Percentiles rank a stretch among this genome's conserved stretches.
These are phyloP conservation scores for Sclerotinia trifoliorum DNA, from an alignment of 2,329 filamentous ascomycete species.

Conservation along the genomic window DNA sequence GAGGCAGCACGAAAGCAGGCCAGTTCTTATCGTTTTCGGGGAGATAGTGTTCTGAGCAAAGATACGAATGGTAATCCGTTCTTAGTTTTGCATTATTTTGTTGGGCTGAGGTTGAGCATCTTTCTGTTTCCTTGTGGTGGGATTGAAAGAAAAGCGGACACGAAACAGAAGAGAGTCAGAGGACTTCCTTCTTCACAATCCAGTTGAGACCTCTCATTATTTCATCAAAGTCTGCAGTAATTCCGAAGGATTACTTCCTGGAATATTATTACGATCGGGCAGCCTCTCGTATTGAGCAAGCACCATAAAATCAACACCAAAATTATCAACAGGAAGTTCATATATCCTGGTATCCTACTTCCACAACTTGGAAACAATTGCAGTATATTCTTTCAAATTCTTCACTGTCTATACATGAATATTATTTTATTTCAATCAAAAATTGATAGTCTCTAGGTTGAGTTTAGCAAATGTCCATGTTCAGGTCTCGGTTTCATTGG, in stretches of 20 bases:
- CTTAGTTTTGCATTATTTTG: background rate
- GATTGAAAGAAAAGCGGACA: background rate
- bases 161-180: background rate
- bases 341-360: too few relatives aligned
- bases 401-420: background rate
- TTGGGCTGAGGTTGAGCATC: background rate
- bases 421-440: background rate
- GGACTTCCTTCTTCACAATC: background rate
- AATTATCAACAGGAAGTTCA: background rate
- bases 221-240: too few relatives aligned
- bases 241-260: background rate
- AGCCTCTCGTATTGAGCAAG: too few relatives aligned
- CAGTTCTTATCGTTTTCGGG: background rate
- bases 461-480: background rate
- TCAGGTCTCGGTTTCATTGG: background rate
- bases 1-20: too few relatives aligned
- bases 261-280: too few relatives aligned
- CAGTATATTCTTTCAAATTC: background rate
- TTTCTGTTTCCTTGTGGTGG: background rate
- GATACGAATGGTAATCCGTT: background rate
- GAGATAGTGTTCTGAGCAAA: background rate
- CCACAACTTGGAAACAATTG: background rate
- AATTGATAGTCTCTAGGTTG: background rate
- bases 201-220: fast-evolving
- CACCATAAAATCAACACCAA: background rate